Evolutionary conservation across 2,329 filamentous ascomycete species (phyloP).

Genomic region (Penicillium sp.): DNA sequence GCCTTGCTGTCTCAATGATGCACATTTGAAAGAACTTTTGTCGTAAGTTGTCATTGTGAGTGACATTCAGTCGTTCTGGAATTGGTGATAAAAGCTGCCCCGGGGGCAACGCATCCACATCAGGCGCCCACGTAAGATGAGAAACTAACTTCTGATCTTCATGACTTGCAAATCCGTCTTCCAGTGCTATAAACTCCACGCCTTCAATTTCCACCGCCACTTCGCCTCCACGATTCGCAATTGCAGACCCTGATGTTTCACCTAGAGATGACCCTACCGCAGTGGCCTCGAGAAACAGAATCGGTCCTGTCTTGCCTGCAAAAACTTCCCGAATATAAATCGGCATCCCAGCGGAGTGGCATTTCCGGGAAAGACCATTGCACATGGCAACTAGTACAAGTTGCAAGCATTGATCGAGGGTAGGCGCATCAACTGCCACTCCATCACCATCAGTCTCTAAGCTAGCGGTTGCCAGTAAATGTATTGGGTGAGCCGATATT

Average conservation of each 20-base stretch:
- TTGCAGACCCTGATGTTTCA: no score
- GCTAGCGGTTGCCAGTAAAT: background rate
- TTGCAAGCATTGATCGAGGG: slow-evolving; percentile 17
- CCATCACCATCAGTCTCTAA: no score
- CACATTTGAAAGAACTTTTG: background rate
- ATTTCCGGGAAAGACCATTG: slow-evolving; percentile 2
- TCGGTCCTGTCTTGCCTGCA: background rate
- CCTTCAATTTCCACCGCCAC: no score
- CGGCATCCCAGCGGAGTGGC: slow-evolving; percentile 6
- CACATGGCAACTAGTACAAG: slow-evolving; percentile 9
- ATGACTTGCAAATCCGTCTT: background rate
- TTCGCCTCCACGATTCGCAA: no score
- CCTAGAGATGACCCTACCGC: no score
- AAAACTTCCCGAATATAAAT: slow-evolving; percentile 8
- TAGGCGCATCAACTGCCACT: background rate
- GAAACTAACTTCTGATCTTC: background rate
- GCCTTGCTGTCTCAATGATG: background rate
- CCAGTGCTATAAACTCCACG: no score
- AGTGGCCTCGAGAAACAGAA: background rate
- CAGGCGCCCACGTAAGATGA: background rate
- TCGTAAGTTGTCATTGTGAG: no score
- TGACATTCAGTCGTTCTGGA: no score
- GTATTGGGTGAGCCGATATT: background rate
- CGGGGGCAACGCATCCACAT: background rate
- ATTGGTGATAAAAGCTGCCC: background rate